Percentiles rank a stretch among this genome's conserved stretches.
Conservation (phyloP, 1,284 basidiomycete species). For the Ceratobasidium sp. region DNA sequence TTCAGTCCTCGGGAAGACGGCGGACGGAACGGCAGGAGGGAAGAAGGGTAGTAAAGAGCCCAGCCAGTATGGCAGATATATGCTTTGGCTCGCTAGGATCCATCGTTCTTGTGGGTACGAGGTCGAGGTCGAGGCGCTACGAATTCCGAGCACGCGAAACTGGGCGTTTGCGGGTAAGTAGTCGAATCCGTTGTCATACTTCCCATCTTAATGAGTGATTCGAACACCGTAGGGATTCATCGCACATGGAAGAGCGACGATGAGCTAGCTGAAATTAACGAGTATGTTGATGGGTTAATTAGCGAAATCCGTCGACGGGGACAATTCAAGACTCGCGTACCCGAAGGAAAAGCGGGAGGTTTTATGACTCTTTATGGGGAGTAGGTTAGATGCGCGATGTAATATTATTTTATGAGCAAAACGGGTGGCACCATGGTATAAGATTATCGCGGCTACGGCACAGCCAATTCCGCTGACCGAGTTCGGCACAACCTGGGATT, state of each 20-base stretch:
- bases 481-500: no score
- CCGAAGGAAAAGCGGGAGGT: slow-evolving; percentile 68
- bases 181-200: slow-evolving; percentile 2
- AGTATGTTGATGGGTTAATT: slow-evolving; percentile 54
- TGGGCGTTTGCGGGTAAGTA: slow-evolving; percentile 86
- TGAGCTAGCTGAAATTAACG: slow-evolving; percentile 28
- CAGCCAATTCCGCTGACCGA: no score
- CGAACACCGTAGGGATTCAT: slow-evolving; percentile 39
- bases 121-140: slow-evolving; percentile 82
- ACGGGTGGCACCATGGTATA: no score
- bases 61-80: slow-evolving; percentile 54
- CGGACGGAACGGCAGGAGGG: slow-evolving; percentile 43
- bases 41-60: slow-evolving; percentile 39
- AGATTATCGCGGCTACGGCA: no score
- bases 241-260: slow-evolving; percentile 31
- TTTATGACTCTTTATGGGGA: slow-evolving; percentile 13
- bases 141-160: slow-evolving; percentile 92
- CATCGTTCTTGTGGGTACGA: slow-evolving; percentile 81
- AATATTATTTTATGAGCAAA: no score
- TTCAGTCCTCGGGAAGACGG: slow-evolving; percentile 49
- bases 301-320: slow-evolving; percentile 60
- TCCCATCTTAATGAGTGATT: not conserved
- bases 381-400: not conserved
- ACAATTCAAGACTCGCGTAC: slow-evolving; percentile 68
- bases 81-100: slow-evolving; percentile 79